Evolutionary conservation across 257 asterid genomes (phyloP), one percentile per base, ranked within the genome.

Genomic region (Handroanthus guayacan): DNA sequence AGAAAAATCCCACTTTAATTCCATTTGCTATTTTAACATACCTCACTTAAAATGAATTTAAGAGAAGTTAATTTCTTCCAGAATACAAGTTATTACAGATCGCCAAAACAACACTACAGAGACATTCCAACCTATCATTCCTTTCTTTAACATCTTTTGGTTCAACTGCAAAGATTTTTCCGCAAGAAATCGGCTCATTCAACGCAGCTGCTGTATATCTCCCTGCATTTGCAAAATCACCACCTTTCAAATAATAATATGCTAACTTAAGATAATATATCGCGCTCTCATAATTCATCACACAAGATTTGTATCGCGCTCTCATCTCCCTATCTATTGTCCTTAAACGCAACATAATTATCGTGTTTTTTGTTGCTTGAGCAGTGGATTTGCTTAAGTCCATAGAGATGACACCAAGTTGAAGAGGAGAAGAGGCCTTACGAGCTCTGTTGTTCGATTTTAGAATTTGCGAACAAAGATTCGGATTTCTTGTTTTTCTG

Each of bases 91-190:
- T 52, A 14, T 69, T 61, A 0, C 67, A 74, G 68, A 79, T 74
- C 11, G 68, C 77, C 44, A 61, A n/a, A 51, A 74, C 48, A 8
- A 74, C 76, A 39, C 77, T 62, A 37, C 76, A 79, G 48, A 74
- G 83, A 51, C 77, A 60, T 51, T 74, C 83, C 75, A 79, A 14
- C 77, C 36, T 69, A 17, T 58, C 64, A 25, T 74, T 74, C 56
- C 73, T 80, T 52, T 74, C 73, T 13, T 25, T 67, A 52, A 79
- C 47, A 25, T 5, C 41, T 3, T 39, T 14, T 2, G 79, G 72
- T 45, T 60, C 68, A 37, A 61, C 34, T 10, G 20, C 72, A 41
- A 67, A 79, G 56, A 63, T 61, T 18, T 55, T 43, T 2, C 58
- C n/a, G 9, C 83, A 79, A 56, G 63, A 17, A 51, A 74, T 34